Evolutionary conservation across 1,284 basidiomycete genomes (phyloP).

Genomic region (Phellopilus nigrolimitatus): DNA sequence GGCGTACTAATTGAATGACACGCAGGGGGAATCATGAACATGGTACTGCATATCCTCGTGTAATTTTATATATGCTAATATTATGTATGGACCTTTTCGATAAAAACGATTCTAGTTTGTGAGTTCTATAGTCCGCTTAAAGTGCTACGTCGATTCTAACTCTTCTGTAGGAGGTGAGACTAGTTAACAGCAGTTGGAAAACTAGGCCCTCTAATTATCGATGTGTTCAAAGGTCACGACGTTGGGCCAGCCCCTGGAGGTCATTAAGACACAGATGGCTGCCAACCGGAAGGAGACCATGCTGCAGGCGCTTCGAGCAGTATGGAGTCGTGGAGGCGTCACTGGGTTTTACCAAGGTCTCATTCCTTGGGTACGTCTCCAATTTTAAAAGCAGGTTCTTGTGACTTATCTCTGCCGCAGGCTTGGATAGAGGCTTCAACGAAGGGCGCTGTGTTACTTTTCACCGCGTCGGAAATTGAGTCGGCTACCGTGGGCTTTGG

Average conservation of each 20-base stretch:
- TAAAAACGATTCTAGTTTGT: constrained; percentile 49
- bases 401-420: too few species aligned
- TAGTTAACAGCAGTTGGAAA: too few species aligned
- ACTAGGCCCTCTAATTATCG: neutral
- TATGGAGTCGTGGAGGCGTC: constrained; percentile 90
- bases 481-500: constrained; percentile 61
- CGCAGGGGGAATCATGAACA: constrained; percentile 92
- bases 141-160: constrained; percentile 20
- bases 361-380: constrained; percentile 85
- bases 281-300: constrained; percentile 90
- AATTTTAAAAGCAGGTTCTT: too few species aligned
- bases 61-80: constrained; percentile 14
- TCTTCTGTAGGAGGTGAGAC: constrained; percentile 42
- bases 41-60: constrained; percentile 48
- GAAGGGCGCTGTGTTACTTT: constrained; percentile 94
- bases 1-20: constrained; percentile 23
- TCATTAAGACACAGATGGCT: constrained; percentile 98
- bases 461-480: constrained; percentile 95
- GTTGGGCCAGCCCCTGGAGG: constrained; percentile 96
- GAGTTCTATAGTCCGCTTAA: constrained; percentile 30
- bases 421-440: constrained; percentile 99
- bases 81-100: constrained; percentile 5
- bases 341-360: constrained; percentile 96
- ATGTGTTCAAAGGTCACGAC: constrained; percentile 73
- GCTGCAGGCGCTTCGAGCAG: constrained; percentile 78